These are phyloP conservation scores for Coleophoma crateriformis DNA, from an alignment of 2,329 filamentous ascomycete genomes.

Conservation along the genomic window DNA sequence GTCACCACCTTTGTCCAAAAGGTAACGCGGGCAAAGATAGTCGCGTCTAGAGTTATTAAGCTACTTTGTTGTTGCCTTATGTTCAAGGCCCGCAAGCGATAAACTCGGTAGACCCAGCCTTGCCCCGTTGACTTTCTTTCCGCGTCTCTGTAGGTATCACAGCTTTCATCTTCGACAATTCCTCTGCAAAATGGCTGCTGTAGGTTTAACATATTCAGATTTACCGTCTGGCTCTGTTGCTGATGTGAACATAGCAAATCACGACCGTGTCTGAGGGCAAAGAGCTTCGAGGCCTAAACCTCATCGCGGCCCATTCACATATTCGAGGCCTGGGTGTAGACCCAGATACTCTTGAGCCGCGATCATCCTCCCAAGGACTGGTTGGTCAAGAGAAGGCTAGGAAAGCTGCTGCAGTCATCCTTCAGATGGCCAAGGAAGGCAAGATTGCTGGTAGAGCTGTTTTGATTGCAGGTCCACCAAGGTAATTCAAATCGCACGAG, in stretches of 20 bases:
- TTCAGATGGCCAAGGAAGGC: slow-evolving; percentile 98
- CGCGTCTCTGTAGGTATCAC: too few species aligned
- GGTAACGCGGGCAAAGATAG: too few species aligned
- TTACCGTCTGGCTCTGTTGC: neutral
- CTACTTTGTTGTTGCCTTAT: too few species aligned
- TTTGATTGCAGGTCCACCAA: slow-evolving; percentile 89
- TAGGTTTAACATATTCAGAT: slow-evolving; percentile 7
- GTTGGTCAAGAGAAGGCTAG: slow-evolving; percentile 95
- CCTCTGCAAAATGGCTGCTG: slow-evolving; percentile 19
- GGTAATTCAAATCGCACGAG: slow-evolving; percentile 36
- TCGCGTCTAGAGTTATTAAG: too few species aligned
- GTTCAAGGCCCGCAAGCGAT: too few species aligned
- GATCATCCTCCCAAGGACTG: slow-evolving; percentile 80
- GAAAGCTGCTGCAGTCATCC: slow-evolving; percentile 90
- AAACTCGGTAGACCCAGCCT: too few species aligned
- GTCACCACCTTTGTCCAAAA: too few species aligned
- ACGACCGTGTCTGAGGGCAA: slow-evolving; percentile 90
- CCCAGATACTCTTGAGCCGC: slow-evolving; percentile 82
- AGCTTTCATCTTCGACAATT: too few species aligned
- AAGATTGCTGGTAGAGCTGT: slow-evolving; percentile 96
- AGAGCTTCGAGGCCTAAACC: slow-evolving; percentile 92
- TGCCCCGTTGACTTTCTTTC: too few species aligned
- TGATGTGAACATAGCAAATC: slow-evolving; percentile 43
- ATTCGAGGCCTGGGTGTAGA: slow-evolving; percentile 95
- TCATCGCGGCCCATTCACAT: slow-evolving; percentile 97